These are phyloP conservation scores for Syzygium oleosum DNA, from an alignment of 345 rosid species.

Conservation along the genomic window DNA sequence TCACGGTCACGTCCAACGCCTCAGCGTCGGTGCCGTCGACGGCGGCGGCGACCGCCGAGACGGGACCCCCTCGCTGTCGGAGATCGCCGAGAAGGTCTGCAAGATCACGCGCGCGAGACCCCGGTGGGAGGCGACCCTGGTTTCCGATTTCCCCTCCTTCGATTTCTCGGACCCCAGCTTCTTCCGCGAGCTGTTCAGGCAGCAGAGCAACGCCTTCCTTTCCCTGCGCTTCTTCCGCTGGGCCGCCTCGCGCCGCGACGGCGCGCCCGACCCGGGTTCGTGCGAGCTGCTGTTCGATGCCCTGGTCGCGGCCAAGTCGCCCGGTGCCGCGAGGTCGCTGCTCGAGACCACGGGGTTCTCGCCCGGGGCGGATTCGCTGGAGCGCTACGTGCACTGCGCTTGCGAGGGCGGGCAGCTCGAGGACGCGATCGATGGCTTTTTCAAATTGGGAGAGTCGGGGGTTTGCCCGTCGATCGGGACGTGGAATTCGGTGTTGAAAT, in stretches of 20 bases:
- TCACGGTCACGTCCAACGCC: background rate
- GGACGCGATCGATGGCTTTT: conserved; percentile 33
- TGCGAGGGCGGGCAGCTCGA: conserved; percentile 35
- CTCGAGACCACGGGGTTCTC: conserved; percentile 26
- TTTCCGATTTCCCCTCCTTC: conserved; percentile 44
- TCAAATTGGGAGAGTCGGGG: conserved; percentile 20
- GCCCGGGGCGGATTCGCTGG: conserved; percentile 25
- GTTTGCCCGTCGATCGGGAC: conserved; percentile 14
- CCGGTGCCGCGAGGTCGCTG: conserved; percentile 31
- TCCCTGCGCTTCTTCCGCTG: conserved; percentile 47
- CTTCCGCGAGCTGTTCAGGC: conserved; percentile 33
- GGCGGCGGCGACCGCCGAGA: background rate
- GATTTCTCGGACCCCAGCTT: conserved; percentile 42
- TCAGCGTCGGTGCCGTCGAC: background rate
- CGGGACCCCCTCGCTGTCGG: conserved; percentile 5
- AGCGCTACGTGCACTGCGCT: conserved; percentile 43
- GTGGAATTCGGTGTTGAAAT: conserved; percentile 43
- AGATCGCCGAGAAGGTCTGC: conserved; percentile 36
- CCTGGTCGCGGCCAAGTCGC: conserved; percentile 52
- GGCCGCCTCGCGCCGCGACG: conserved; percentile 22
- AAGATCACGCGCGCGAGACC: conserved; percentile 31
- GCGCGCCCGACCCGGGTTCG: conserved; percentile 31
- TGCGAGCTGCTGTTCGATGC: conserved; percentile 43
- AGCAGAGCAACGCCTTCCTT: conserved; percentile 41
- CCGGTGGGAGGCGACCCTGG: conserved; percentile 47